phyloP scores from a whole-genome alignment of 768 basidiomycete genomes.

The Erythrobasidium yunnanense region DNA sequence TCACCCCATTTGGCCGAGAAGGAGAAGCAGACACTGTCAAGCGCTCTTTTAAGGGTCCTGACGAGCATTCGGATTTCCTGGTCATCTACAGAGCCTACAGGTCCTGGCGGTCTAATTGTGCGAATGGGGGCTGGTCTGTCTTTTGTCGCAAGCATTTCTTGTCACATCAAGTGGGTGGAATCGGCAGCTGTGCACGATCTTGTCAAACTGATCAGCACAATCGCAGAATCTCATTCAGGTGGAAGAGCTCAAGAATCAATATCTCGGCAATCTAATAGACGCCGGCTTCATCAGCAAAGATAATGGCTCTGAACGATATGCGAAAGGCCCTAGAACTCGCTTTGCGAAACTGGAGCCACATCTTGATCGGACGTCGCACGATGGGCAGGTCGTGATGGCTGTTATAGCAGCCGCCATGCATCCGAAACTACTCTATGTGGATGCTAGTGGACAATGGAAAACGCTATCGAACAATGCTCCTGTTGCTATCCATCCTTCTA shows the following conservation, averaged over 20 bases:
- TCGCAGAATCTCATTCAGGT: constrained; percentile 81
- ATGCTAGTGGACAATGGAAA: constrained; percentile 56
- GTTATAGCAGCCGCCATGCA: constrained; percentile 77
- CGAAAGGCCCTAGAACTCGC: constrained; percentile 56
- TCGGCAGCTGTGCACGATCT: neutral
- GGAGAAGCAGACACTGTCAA: constrained; percentile 77
- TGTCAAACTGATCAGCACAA: no score
- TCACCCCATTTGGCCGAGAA: constrained; percentile 77
- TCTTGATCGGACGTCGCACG: constrained; percentile 58
- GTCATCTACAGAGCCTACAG: constrained; percentile 53
- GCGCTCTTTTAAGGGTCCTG: constrained; percentile 53
- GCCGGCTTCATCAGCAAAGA: constrained; percentile 61
- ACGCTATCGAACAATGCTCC: constrained; percentile 73
- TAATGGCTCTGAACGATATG: constrained; percentile 54
- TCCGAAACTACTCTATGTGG: constrained; percentile 74
- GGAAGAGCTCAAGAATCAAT: constrained; percentile 87
- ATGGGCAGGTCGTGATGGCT: constrained; percentile 59
- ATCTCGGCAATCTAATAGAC: constrained; percentile 78
- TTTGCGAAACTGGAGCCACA: constrained; percentile 66
- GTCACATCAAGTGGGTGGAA: constrained; percentile 20
- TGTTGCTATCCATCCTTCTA: constrained; percentile 76
- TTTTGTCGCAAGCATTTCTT: constrained; percentile 29
- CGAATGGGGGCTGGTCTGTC: constrained; percentile 1
- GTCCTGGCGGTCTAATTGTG: constrained; percentile 6
- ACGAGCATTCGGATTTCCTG: constrained; percentile 83